phyloP scores from a whole-genome alignment of 176 grass and related monocot genomes.

The Aechmea fasciata region DNA sequence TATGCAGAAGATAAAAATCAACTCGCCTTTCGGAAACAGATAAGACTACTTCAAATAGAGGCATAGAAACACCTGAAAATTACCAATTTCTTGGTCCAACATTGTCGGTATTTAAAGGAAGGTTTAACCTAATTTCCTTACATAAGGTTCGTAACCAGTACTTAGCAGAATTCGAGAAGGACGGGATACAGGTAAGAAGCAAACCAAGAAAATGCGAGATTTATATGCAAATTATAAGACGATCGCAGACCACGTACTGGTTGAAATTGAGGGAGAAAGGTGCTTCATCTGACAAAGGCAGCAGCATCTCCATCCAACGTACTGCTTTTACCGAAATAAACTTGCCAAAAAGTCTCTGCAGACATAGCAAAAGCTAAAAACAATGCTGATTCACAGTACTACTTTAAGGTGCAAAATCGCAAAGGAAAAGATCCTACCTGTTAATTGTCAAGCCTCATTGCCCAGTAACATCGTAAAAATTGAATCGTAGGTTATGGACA shows the following conservation, averaged over 20 bases:
- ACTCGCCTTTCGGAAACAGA: background rate
- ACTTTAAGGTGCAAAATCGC: background rate
- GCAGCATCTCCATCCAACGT: background rate
- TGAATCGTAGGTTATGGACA: constrained; percentile 3
- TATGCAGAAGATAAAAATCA: background rate
- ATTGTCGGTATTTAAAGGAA: too few relatives aligned
- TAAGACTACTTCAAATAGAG: background rate
- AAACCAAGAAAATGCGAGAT: background rate
- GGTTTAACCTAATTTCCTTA: too few relatives aligned
- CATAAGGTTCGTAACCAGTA: background rate
- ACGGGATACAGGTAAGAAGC: background rate
- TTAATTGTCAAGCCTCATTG: constrained; percentile 1
- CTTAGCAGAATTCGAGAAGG: background rate
- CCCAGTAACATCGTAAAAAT: constrained; percentile 2
- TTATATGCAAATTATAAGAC: background rate
- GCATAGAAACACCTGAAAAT: background rate
- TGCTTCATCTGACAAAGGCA: too few relatives aligned
- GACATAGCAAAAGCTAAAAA: constrained; percentile 12
- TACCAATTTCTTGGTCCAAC: background rate
- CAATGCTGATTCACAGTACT: background rate
- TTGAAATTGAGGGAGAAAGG: background rate
- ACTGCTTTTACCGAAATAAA: background rate
- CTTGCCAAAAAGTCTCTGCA: constrained; percentile 12
- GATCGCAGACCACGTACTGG: background rate
- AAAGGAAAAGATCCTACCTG: background rate